Base-by-base conservation (phyloP, 129 eudicot genomes). In the Flaveria linearis region DNA sequence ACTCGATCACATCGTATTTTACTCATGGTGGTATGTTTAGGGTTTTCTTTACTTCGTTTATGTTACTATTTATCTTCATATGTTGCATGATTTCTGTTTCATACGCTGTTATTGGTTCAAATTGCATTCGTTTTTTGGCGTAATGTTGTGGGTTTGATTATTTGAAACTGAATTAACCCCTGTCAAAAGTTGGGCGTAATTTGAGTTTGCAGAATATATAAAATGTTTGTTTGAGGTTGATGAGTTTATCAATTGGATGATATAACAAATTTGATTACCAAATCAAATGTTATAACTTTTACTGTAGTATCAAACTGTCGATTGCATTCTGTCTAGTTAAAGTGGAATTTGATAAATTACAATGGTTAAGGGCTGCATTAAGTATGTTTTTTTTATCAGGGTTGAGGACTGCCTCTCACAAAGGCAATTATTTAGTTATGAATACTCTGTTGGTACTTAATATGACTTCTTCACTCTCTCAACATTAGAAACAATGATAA, bases 21-120 rank as follows among this genome's bases (percentile, higher is more conserved):
- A 39, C 78, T 88, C 92, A 5, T 88, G 92, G 92, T 88, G 92
- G 92, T 88, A 58, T 12, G 80, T 30, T 33, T 76, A 36, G 7
- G 41, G 41, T 71, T 15, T 69, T 70, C 13, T 33, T 7, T 10
- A 9, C 30, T 57, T 18, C 7, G 28, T 57, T 56, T 57, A 7
- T 20, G 28, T 57, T 55, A 16, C 61, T 23, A 17, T 52, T 65
- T 14, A 10, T 46, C 12, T n/a, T 49, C 62, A 28, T 25, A 36
- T 9, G 51, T 66, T 72, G 25, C 56, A 30, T 74, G 14, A 9
- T 80, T 63, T 52, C 20, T 33, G 74, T 22, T 67, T 58, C 23
- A 13, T 50, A 7, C 50, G 47, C 1, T 60, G 7, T 64, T 46
- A 45, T 45, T 9, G 13, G 50, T 0, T 45, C 50, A 45, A 9